Evolutionary conservation across 2,329 filamentous ascomycete species (phyloP).

Genomic region (Pseudonectria buxi): DNA sequence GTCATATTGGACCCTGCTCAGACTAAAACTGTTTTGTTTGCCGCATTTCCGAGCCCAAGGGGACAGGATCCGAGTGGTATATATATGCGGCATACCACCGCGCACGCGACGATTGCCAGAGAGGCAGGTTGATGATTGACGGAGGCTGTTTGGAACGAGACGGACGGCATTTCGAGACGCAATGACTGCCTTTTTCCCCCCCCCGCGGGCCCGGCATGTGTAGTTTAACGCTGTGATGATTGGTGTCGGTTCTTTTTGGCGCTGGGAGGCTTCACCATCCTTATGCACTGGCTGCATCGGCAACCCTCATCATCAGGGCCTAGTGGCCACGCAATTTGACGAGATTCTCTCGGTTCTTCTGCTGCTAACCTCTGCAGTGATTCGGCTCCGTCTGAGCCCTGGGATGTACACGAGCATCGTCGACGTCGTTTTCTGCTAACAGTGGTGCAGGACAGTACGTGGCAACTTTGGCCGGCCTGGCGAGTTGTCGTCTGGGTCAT

Average conservation of each 20-base stretch:
- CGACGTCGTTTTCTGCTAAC: background rate
- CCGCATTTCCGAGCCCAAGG: slow-evolving; percentile 1
- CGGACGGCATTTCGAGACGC: slow-evolving; percentile 6
- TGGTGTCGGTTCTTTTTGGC: slow-evolving; percentile 11
- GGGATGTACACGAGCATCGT: slow-evolving; percentile 8
- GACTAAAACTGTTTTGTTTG: slow-evolving; percentile 12
- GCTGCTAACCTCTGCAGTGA: slow-evolving; percentile 28
- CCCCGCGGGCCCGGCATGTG: slow-evolving; percentile 8
- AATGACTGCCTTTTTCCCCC: slow-evolving; percentile 1
- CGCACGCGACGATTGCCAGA: no score
- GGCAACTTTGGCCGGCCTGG: no score
- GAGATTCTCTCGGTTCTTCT: slow-evolving; percentile 10
- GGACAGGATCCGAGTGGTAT: slow-evolving; percentile 6
- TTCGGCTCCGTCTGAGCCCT: slow-evolving; percentile 4
- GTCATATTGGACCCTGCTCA: slow-evolving; percentile 27
- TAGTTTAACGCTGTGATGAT: slow-evolving; percentile 21
- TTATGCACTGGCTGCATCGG: slow-evolving; percentile 5
- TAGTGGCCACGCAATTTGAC: slow-evolving; percentile 20
- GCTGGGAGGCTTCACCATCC: slow-evolving; percentile 7
- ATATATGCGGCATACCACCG: background rate
- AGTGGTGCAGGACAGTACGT: background rate
- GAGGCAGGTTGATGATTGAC: background rate
- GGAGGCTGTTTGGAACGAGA: background rate
- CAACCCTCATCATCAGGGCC: slow-evolving; percentile 14
- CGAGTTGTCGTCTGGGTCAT: no score